Percentiles rank a stretch among this genome's conserved stretches.
Conservation (phyloP, 179 eudicot genomes). For the Gypsophila paniculata region DNA sequence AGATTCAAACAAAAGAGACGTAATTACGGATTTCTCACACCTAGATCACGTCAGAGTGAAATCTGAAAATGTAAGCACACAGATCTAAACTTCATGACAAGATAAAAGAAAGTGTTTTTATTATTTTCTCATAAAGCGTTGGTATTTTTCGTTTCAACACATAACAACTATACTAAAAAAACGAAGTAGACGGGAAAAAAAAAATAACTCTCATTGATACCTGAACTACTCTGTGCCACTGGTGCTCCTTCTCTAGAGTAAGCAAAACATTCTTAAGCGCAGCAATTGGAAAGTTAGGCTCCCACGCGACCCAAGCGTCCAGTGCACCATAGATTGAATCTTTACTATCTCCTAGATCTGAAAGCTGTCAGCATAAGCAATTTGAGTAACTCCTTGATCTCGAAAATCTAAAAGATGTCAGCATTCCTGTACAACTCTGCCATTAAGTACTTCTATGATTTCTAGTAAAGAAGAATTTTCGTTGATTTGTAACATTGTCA, state of each 20-base stretch:
- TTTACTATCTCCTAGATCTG: constrained; percentile 58
- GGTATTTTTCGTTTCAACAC: not conserved
- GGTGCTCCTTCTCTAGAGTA: constrained; percentile 65
- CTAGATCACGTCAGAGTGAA: not conserved
- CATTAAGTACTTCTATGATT: too few species aligned
- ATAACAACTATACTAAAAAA: too few species aligned
- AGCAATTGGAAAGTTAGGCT: constrained; percentile 71
- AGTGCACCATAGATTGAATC: constrained; percentile 66
- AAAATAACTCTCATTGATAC: constrained; percentile 18
- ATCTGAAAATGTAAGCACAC: not conserved
- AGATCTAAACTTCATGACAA: not conserved
- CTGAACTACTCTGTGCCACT: constrained; percentile 83
- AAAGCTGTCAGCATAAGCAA: constrained; percentile 33
- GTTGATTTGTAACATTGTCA: too few species aligned
- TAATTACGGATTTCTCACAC: not conserved
- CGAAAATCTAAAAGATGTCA: not conserved
- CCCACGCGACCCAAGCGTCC: constrained; percentile 96
- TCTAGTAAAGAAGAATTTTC: too few species aligned
- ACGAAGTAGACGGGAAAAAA: not conserved
- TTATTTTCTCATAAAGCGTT: not conserved
- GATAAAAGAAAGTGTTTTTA: not conserved
- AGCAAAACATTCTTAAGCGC: constrained; percentile 51
- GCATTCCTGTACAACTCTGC: too few species aligned
- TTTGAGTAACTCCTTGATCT: not conserved
- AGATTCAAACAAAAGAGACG: constrained; percentile 1